Conservation (phyloP, 108 stramenopile species). For the Craspedostauros australis region DNA sequence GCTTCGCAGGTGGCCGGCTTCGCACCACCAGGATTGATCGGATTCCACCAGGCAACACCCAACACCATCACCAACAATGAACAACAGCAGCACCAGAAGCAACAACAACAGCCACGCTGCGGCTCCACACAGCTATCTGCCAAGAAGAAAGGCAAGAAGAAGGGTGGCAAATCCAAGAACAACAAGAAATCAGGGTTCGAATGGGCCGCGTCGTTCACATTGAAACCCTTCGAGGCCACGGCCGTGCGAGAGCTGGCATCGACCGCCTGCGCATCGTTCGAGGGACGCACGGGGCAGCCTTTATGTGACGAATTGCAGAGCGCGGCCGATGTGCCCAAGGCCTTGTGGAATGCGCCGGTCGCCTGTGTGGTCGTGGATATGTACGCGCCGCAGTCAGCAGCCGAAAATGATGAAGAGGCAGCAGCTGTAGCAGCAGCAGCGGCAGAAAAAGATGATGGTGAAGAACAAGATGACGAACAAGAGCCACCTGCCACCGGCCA, state of each 20-base stretch:
- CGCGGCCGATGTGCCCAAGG: slow-evolving; percentile 5
- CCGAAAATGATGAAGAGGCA: no score
- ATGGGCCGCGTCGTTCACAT: slow-evolving; percentile 3
- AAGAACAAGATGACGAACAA: not conserved
- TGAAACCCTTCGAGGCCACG: slow-evolving; percentile 9
- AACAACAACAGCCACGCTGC: no score
- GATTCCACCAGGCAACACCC: no score
- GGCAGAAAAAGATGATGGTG: not conserved
- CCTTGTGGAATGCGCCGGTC: slow-evolving; percentile 12
- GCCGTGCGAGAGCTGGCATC: slow-evolving; percentile 1
- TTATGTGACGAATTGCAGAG: not conserved
- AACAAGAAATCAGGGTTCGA: slow-evolving; percentile 13
- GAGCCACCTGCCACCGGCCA: not conserved
- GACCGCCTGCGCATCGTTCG: slow-evolving; percentile 1
- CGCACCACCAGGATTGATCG: no score
- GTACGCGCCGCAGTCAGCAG: no score
- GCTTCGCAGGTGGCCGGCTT: no score
- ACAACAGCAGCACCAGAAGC: no score
- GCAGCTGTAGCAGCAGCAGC: not conserved
- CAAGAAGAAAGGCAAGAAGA: slow-evolving; percentile 10
- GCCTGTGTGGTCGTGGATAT: slow-evolving; percentile 2
- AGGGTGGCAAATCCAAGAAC: not conserved
- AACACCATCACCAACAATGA: no score
- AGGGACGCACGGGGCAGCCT: slow-evolving; percentile 8
- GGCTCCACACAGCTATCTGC: no score